Evolutionary conservation across 371 early-diverging fungal genomes (phyloP), one percentile per base, ranked within the genome.

Genomic region (Mortierella polycephala): DNA sequence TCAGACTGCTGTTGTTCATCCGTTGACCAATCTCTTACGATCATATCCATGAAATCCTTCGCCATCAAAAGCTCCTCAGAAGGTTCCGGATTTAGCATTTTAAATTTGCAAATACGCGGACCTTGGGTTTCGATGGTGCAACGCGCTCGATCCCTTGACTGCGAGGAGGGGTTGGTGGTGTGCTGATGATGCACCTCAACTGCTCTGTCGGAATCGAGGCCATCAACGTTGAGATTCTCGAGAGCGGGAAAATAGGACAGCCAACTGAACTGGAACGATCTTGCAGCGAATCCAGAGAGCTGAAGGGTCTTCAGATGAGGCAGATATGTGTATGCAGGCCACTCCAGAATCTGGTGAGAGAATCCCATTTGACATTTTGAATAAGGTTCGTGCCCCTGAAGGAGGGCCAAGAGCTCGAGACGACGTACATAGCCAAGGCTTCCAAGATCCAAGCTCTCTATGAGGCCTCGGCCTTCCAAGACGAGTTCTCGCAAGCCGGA

Each of bases 211-310:
- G 56, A 67, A 3, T 67, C 59, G 11, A 67, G 53, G 20, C 68
- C 68, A 39, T 47, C 21, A 7, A 67, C 61, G 40, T 56, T 49
- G 42, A 67, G 13, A 2, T 21, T 40, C 7, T 61, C 57, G 40
- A 67, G 40, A 2, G n/a, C 37, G 16, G 68, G 61, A 10, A 60
- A 41, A 37, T 30, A 41, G 10, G 18, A 2, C 57, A 67, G 10
- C 68, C 68, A 67, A 1, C 49, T 42, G 20, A 67, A 60, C 2
- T 23, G 47, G 23, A 67, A 67, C 7, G 56, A 56, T 20, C 14
- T 55, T 7, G 68, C 68, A 12, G 42, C 41, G 1, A 40, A 8
- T 40, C 61, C 61, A 23, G 60, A 60, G 3, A 67, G 68, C 8
- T 10, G 54, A 41, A 67, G 16, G 18, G 60, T 42, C 55, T 47